Evolutionary conservation across 108 stramenopile species (phyloP).

Genomic region (Cyclotella baltica): DNA sequence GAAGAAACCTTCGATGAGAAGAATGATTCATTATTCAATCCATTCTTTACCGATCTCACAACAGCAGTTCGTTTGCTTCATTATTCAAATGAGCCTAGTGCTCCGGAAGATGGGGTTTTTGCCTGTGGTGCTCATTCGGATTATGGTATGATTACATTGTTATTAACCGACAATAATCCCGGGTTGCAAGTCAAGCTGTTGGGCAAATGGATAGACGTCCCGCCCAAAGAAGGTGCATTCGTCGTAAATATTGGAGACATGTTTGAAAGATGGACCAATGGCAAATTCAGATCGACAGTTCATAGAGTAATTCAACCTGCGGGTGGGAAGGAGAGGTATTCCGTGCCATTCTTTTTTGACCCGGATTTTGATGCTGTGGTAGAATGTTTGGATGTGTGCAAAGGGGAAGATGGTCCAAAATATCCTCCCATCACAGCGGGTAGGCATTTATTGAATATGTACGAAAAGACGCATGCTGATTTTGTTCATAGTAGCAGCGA

Average conservation of each 20-base stretch:
- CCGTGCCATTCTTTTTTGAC: constrained; percentile 82
- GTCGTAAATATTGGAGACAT: constrained; percentile 89
- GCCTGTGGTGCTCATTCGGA: constrained; percentile 80
- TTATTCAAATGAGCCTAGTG: constrained; percentile 50
- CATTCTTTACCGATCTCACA: constrained; percentile 56
- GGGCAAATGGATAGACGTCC: constrained; percentile 70
- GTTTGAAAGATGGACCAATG: constrained; percentile 87
- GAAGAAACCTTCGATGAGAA: constrained; percentile 7
- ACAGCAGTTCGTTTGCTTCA: constrained; percentile 57
- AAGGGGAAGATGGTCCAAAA: constrained; percentile 26
- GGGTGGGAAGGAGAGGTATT: constrained; percentile 57
- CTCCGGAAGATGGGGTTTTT: constrained; percentile 57
- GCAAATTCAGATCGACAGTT: constrained; percentile 64
- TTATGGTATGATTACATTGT: constrained; percentile 67
- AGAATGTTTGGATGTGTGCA: constrained; percentile 38
- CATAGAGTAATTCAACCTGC: constrained; percentile 70
- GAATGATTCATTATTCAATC: constrained; percentile 55
- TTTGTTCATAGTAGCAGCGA: constrained; percentile 19
- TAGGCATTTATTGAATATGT: constrained; percentile 64
- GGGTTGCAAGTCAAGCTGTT: constrained; percentile 63
- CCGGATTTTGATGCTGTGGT: constrained; percentile 65
- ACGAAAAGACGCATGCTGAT: constrained; percentile 60
- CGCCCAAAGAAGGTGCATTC: constrained; percentile 61
- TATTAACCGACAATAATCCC: constrained; percentile 65
- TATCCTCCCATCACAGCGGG: constrained; percentile 63